Base-by-base conservation (phyloP, 139 green algal genomes). In the Penium margaritaceum region DNA sequence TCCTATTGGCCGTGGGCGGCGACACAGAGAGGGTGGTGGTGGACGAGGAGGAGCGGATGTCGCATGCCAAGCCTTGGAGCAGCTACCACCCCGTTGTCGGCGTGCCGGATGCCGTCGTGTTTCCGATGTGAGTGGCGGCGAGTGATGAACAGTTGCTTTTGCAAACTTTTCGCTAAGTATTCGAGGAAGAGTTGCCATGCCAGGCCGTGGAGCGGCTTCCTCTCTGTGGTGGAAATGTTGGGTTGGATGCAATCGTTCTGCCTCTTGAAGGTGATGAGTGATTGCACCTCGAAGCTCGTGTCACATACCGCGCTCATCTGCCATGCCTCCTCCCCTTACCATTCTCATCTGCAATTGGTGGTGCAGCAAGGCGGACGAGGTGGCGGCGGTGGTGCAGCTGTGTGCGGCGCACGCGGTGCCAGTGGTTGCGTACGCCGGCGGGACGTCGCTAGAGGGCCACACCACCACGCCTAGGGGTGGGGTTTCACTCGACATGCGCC, bases 371-470 rank as follows among this genome's bases (percentile, higher is more conserved):
- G 79, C 74, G 27, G 58, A 70, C 33, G 70, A 81, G 34, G 74
- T 81, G 36, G 67, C 37, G 47, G 67, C 39, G 17, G 69, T 78
- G 41, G 74, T 81, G 41, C 33, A 78, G 43, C 46, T 46, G 60
- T 81, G 74, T 27, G 34, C 38, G 12, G n/a, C 24, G 30, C 44
- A 78, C 21, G 17, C 19, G 0, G 44, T 79, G 41, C 47, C 74
- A 17, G 24, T 81, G 21, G 43, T 62, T 17, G 32, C 74, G 43
- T 78, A 58, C 75, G 74, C 19, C 2, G 74, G 66, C 6, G 66
- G 51, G 19, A 81, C 74, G 21, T 81, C 74, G 19, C 74, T 81
- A 21, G 74, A 81, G 60, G 74, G 74, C 27, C 74, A 81, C 67
- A 77, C 67, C 34, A 77, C 37, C 32, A 64, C 66, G 27, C 74